These are phyloP conservation scores for Pseudogymnoascus sp. DNA, from an alignment of 2,329 filamentous ascomycete species.

Conservation along the genomic window DNA sequence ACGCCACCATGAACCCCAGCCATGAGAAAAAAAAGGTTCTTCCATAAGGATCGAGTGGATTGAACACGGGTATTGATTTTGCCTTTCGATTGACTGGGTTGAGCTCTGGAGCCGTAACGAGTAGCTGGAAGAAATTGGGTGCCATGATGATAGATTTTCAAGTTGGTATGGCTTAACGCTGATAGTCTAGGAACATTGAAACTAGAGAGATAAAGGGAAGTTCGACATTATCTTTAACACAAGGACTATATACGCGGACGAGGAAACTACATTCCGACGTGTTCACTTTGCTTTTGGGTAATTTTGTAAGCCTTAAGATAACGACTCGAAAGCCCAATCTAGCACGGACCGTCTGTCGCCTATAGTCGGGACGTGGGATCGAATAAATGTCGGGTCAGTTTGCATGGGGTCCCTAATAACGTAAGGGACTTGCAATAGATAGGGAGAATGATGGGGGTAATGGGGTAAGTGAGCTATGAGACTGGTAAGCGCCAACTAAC, in stretches of 20 bases:
- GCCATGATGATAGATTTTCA: background rate
- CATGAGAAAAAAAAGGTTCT: slow-evolving; percentile 83
- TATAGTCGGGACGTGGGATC: background rate
- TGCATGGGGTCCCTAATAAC: background rate
- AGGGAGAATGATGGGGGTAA: background rate
- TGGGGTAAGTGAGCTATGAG: background rate
- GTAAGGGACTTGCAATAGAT: background rate
- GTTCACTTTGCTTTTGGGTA: background rate
- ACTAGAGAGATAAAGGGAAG: background rate
- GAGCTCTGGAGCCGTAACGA: slow-evolving; percentile 51
- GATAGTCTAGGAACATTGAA: background rate
- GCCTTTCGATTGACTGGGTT: slow-evolving; percentile 80
- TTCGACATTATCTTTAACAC: background rate
- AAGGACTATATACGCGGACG: background rate
- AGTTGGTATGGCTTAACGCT: background rate
- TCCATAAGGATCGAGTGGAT: slow-evolving; percentile 68
- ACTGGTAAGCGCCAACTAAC: background rate
- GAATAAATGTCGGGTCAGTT: background rate
- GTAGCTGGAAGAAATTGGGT: slow-evolving; percentile 27
- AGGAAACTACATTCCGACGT: background rate
- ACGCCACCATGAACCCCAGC: slow-evolving; percentile 74
- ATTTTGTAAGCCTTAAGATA: background rate
- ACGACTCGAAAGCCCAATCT: background rate
- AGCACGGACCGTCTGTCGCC: background rate
- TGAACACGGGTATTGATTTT: slow-evolving; percentile 66